Conservation (phyloP, 352 stramenopile genomes). For the Phytophthora fragariae region DNA sequence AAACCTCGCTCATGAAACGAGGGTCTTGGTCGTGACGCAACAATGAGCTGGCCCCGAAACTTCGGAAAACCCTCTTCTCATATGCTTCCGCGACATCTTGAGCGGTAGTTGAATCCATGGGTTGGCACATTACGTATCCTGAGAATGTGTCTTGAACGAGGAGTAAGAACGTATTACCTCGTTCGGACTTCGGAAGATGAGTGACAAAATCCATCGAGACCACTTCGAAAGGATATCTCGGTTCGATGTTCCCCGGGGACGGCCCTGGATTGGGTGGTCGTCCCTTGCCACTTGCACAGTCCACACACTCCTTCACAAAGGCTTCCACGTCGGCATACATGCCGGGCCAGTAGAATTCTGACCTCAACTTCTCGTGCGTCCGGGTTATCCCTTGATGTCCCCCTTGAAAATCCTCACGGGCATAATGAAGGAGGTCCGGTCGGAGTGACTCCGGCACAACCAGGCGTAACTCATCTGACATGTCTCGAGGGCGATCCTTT, state of each 20-base stretch:
- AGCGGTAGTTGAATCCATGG: constrained; percentile 13
- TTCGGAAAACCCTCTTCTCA: constrained; percentile 26
- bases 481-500: not conserved
- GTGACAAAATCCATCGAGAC: constrained; percentile 28
- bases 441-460: not conserved
- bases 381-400: not conserved
- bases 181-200: not conserved
- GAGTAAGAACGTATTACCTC: constrained; percentile 4
- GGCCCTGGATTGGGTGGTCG: not conserved
- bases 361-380: not conserved
- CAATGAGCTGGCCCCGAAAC: constrained; percentile 29
- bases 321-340: not conserved
- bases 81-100: constrained; percentile 36
- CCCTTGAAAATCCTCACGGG: not conserved
- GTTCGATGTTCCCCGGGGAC: constrained; percentile 5
- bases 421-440: not conserved
- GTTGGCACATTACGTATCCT: constrained; percentile 29
- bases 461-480: not conserved
- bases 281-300: not conserved
- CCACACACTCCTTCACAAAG: not conserved
- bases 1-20: constrained; percentile 37
- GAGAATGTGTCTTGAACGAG: constrained; percentile 12
- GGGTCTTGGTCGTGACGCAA: constrained; percentile 39
- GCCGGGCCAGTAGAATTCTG: not conserved
- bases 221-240: constrained; percentile 7